Percentiles rank a stretch among this genome's conserved stretches.
These are phyloP conservation scores for Mollisiaceae sp. DNA, from an alignment of 2,329 filamentous ascomycete genomes.

Conservation along the genomic window DNA sequence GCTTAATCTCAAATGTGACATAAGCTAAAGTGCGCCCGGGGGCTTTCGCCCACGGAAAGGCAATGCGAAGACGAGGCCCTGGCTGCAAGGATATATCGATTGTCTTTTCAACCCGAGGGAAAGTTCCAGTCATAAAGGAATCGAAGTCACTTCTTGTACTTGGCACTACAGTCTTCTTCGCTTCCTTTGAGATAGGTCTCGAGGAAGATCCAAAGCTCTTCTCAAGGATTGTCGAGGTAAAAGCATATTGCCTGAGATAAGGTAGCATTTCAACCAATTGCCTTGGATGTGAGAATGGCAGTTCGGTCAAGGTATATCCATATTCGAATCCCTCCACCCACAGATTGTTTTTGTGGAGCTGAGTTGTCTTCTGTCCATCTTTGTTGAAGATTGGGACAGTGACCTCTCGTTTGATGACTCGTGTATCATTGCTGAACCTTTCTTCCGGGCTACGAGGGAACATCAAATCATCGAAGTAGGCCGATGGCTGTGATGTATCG, in stretches of 20 bases:
- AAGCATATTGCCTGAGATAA: conserved; percentile 75
- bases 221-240: conserved; percentile 67
- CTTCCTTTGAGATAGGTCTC: conserved; percentile 14
- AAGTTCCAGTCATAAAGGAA: conserved; percentile 37
- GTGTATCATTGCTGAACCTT: conserved; percentile 57
- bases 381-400: conserved; percentile 49
- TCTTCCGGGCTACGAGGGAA: conserved; percentile 53
- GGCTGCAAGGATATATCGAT: conserved; percentile 41
- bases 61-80: conserved; percentile 37
- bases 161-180: conserved; percentile 19
- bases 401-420: conserved; percentile 58
- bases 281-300: conserved; percentile 79
- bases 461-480: conserved; percentile 56
- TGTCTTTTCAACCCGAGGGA: conserved; percentile 12
- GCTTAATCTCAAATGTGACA: conserved; percentile 40
- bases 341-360: conserved; percentile 62
- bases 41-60: conserved; percentile 37
- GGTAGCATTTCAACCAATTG: conserved; percentile 79
- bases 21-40: conserved; percentile 32
- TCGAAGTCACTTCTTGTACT: conserved; percentile 39
- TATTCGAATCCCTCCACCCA: conserved; percentile 76
- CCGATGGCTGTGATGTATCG: conserved; percentile 56
- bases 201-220: conserved; percentile 58
- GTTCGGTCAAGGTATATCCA: conserved; percentile 66
- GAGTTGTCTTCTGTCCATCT: conserved; percentile 32